Conservation (phyloP, 768 basidiomycete species). For the Pisolithus orientalis region DNA sequence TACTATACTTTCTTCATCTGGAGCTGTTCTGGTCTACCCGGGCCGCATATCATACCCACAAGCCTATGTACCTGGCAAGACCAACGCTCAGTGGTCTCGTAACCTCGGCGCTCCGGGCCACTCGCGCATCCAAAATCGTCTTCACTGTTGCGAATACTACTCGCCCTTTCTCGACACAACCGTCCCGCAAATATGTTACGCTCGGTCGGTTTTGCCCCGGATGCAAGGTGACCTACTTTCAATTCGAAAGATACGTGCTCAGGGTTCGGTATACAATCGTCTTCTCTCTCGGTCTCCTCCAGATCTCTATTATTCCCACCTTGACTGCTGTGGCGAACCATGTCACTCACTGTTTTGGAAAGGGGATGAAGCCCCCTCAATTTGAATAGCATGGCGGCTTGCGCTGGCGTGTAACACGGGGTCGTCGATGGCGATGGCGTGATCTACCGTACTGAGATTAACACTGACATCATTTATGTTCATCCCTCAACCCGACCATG, state of each 20-base stretch:
- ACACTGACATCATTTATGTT: too few relatives aligned
- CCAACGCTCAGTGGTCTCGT: constrained; percentile 35
- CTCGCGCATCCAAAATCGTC: constrained; percentile 64
- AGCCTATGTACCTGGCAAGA: constrained; percentile 63
- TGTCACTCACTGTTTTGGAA: constrained; percentile 81
- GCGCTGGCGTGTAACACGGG: too few relatives aligned
- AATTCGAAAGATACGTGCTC: constrained; percentile 50
- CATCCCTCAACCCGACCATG: too few relatives aligned
- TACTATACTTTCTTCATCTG: constrained; percentile 67
- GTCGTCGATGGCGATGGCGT: too few relatives aligned
- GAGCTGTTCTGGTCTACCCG: constrained; percentile 66
- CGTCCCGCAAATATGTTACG: constrained; percentile 54
- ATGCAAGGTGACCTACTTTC: constrained; percentile 61
- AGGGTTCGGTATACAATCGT: constrained; percentile 58
- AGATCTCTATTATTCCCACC: constrained; percentile 57
- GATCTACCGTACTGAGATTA: too few relatives aligned
- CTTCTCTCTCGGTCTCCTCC: constrained; percentile 64
- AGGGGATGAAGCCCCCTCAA: constrained; percentile 80
- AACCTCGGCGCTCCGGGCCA: constrained; percentile 53
- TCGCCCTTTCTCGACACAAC: constrained; percentile 70
- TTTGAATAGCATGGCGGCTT: constrained; percentile 46
- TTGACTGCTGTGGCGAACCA: constrained; percentile 71
- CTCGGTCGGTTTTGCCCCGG: constrained; percentile 36
- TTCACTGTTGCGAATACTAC: constrained; percentile 78
- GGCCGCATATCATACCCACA: constrained; percentile 69